phyloP scores from a whole-genome alignment of 225 moss, liverwort and hornwort genomes.

The Pseudoscleropodium purum region DNA sequence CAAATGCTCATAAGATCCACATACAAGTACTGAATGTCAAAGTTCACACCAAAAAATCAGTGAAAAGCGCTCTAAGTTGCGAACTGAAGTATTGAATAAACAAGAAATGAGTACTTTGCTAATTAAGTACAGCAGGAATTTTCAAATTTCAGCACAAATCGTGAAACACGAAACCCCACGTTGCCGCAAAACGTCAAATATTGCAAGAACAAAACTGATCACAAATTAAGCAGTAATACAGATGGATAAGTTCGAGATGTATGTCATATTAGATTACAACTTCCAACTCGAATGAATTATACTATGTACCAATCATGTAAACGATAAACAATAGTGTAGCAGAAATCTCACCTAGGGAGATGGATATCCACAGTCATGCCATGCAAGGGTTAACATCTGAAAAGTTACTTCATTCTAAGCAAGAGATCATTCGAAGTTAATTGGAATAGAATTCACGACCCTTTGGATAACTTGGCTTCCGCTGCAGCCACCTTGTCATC shows the following conservation, averaged over 20 bases:
- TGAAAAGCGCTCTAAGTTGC: not conserved
- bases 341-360: not conserved
- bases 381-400: not conserved
- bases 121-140: not conserved
- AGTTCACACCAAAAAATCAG: not conserved
- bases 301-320: not conserved
- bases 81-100: not conserved
- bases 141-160: not conserved
- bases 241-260: not conserved
- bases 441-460: not conserved
- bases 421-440: not conserved
- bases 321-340: not conserved
- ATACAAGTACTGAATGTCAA: not conserved
- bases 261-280: not conserved
- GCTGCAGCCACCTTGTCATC: constrained; percentile 26
- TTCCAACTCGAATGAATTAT: not conserved
- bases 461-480: constrained; percentile 12
- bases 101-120: not conserved
- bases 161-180: not conserved
- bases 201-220: not conserved
- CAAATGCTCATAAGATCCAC: not conserved
- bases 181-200: not conserved
- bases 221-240: not conserved
- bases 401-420: not conserved
- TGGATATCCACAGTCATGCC: not conserved